Evolutionary conservation across 2,329 filamentous ascomycete genomes (phyloP).

Genomic region (Scedosporium apiospermum): DNA sequence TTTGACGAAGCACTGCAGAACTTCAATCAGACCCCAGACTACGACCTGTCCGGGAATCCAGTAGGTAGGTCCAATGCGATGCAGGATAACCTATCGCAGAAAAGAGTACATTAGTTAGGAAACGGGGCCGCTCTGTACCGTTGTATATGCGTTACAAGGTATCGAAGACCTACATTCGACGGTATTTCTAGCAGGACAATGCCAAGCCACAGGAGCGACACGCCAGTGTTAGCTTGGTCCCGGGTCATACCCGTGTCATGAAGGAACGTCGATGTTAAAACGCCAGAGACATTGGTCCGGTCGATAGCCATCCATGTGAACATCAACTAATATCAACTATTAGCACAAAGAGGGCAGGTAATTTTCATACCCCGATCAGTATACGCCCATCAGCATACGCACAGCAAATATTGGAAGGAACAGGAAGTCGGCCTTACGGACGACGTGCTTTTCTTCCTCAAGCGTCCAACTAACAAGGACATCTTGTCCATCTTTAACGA

Average conservation of each 20-base stretch:
- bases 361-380: no score
- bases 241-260: not conserved
- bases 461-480: not conserved
- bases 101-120: not conserved
- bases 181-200: conserved; percentile 3
- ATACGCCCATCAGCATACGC: no score
- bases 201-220: conserved; percentile 1
- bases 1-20: not conserved
- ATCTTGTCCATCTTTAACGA: not conserved
- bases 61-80: not conserved
- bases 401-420: not conserved
- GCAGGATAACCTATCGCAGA: not conserved
- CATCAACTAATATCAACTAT: not conserved
- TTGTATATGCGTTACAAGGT: not conserved
- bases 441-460: not conserved
- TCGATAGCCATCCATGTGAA: conserved; percentile 2
- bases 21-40: not conserved
- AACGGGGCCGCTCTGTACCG: no score
- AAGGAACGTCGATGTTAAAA: not conserved
- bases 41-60: not conserved
- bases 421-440: not conserved
- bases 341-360: no score
- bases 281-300: not conserved
- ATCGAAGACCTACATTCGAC: not conserved
- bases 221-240: not conserved